Percentiles rank a stretch among this genome's conserved stretches.
These are phyloP conservation scores for Exophiala mesophila DNA, from an alignment of 2,329 filamentous ascomycete genomes.

Conservation along the genomic window DNA sequence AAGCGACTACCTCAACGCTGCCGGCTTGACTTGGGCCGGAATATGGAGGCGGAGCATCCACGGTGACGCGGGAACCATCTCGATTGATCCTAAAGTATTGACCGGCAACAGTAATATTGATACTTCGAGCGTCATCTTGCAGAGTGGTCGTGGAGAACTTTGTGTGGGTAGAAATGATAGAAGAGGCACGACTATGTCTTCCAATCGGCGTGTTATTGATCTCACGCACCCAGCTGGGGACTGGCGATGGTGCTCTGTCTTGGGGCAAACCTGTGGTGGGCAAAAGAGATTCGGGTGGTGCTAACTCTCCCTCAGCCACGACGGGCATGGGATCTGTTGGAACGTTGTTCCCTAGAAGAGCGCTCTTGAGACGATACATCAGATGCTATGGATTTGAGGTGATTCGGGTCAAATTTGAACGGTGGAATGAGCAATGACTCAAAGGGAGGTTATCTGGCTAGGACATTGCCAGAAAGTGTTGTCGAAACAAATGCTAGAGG, in stretches of 20 bases:
- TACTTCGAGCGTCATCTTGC: conserved; percentile 27
- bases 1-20: no score
- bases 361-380: conserved; percentile 1
- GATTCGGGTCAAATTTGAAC: no score
- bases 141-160: conserved; percentile 29
- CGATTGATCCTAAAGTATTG: conserved; percentile 31
- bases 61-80: conserved; percentile 30
- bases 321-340: not conserved
- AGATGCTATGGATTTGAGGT: no score
- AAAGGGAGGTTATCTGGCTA: no score
- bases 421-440: no score
- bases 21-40: conserved; percentile 9
- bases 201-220: conserved; percentile 15
- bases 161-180: conserved; percentile 30
- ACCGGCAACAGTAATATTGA: conserved; percentile 30
- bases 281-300: not conserved
- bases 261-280: not conserved
- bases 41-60: conserved; percentile 25
- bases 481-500: no score
- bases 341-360: not conserved
- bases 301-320: not conserved
- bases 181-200: conserved; percentile 30
- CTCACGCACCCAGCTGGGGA: conserved; percentile 23
- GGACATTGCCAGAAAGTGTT: no score
- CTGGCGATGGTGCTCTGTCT: conserved; percentile 4